Base-by-base conservation (phyloP, 805 yeast species). In the Debaryomyces tyrocola region DNA sequence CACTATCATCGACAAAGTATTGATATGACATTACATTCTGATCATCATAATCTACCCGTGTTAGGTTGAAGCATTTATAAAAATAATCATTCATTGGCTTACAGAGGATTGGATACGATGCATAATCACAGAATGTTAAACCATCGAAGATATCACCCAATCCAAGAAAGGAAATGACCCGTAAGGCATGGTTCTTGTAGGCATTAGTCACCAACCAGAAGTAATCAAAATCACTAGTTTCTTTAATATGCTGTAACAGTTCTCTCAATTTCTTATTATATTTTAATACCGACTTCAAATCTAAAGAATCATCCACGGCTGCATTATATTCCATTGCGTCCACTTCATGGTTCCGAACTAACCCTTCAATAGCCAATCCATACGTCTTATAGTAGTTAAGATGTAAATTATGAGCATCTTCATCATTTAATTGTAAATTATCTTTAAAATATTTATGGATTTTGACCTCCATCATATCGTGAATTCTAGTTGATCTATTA, bases 201-300 rank as follows among this genome's bases (percentile, higher is more conserved):
- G 99, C 98, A 63, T 92, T 92, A 4, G 99, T 92, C 59, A 90
- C 87, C 37, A 94, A 76, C 99, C 99, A 92, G 52, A 92, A 70
- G 58, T 84, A 76, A 56, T 83, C 85, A 47, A 85, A 82, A 51
- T 82, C 79, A n/a, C 67, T 60, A 10, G 64, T 46, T 29, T 62
- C 55, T 48, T 64, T 74, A 54, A 87, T 53, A 8, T 66, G 56
- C 3, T 77, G 45, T 37, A 87, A 66, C 76, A 82, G 66, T 20
- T 75, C 64, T 49, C 91, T 72, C 45, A 85, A 67, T 34, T 67
- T 62, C 4, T 64, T 64, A 54, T 85, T 82, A 38, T 91, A 95
- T 41, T 71, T 64, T 46, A 92, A 73, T n/a, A 90, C 84, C 43
- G 79, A 71, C 49, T 89, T 91, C 58, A 92, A 75, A 7, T 97